Conservation (phyloP, 495 filamentous ascomycete genomes). For the Cetradonia linearis region DNA sequence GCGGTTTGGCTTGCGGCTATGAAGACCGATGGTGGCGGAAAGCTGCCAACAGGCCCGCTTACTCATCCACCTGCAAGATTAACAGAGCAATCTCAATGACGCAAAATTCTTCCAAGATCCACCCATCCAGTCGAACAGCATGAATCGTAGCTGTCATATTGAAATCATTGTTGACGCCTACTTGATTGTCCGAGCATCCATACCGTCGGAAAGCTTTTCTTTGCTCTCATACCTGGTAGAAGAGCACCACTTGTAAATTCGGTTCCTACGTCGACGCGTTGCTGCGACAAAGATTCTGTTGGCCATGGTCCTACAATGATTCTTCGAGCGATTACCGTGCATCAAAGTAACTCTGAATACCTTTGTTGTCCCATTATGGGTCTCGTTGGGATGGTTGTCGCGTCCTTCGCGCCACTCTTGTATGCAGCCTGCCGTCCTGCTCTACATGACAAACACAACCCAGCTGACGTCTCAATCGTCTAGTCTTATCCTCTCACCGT, state of each 20-base stretch:
- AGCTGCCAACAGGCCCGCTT: neutral
- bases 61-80: neutral
- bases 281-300: neutral
- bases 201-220: neutral
- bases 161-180: neutral
- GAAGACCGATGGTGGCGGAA: neutral
- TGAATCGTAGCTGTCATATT: neutral
- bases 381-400: constrained; percentile 20
- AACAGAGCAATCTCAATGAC: neutral
- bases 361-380: constrained; percentile 14
- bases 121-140: neutral
- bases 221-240: neutral
- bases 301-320: constrained; percentile 12
- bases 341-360: neutral
- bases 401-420: constrained; percentile 24
- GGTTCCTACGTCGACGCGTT: neutral
- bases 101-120: neutral
- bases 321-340: neutral
- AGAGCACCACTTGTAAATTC: neutral
- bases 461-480: neutral
- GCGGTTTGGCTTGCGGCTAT: neutral
- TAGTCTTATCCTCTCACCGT: constrained; percentile 65
- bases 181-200: neutral
- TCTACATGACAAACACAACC: neutral
- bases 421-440: constrained; percentile 5